Percentiles rank a stretch among this genome's conserved stretches.
Evolutionary conservation across 2,329 filamentous ascomycete genomes (phyloP).

Genomic region (Ceratocystis huliohia): DNA sequence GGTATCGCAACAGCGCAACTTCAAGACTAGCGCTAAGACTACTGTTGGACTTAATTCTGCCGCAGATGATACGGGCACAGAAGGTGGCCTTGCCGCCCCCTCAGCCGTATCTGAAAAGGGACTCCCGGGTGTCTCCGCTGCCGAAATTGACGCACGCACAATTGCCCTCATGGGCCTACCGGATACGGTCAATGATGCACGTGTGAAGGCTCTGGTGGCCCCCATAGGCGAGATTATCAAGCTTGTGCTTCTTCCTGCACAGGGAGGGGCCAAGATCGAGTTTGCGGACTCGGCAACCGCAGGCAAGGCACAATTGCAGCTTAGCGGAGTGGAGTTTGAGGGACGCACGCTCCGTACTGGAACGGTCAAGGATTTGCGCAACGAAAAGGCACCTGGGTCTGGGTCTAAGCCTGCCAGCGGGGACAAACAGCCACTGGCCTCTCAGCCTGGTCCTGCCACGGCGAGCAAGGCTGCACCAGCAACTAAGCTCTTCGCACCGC

Average conservation of each 20-base stretch:
- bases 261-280: slow-evolving; percentile 77
- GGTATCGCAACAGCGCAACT: slow-evolving; percentile 42
- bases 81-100: slow-evolving; percentile 23
- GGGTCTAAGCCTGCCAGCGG: not conserved
- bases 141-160: slow-evolving; percentile 48
- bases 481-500: slow-evolving; percentile 19
- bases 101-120: not conserved
- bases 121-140: slow-evolving; percentile 24
- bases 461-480: not conserved
- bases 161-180: slow-evolving; percentile 75
- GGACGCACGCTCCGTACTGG: slow-evolving; percentile 44
- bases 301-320: slow-evolving; percentile 54
- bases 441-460: not conserved
- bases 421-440: no score
- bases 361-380: slow-evolving; percentile 41
- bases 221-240: slow-evolving; percentile 59
- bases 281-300: slow-evolving; percentile 57
- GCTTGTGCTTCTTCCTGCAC: slow-evolving; percentile 65
- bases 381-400: slow-evolving; percentile 20
- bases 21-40: slow-evolving; percentile 42
- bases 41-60: slow-evolving; percentile 24
- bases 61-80: slow-evolving; percentile 24
- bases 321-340: slow-evolving; percentile 44
- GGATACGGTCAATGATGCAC: slow-evolving; percentile 82
- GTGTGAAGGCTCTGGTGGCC: slow-evolving; percentile 61